These are phyloP conservation scores for Cladosporium velox DNA, from an alignment of 2,329 filamentous ascomycete species.

Conservation along the genomic window DNA sequence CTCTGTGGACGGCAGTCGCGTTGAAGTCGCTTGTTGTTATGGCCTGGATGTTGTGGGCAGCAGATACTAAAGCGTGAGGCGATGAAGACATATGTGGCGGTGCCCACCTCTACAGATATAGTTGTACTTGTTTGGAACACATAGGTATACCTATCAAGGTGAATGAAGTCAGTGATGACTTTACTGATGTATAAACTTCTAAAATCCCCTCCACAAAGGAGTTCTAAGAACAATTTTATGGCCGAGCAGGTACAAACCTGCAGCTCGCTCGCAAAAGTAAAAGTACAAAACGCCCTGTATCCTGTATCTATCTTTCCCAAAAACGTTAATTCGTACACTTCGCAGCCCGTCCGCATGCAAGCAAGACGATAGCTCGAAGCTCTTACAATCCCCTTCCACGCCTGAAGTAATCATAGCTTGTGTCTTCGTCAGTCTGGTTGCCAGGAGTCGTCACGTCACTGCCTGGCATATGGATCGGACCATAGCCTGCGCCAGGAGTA, in stretches of 20 bases:
- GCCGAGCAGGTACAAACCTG: background rate
- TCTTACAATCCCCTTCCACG: conserved; percentile 29
- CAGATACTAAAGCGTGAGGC: conserved; percentile 30
- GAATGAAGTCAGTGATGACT: background rate
- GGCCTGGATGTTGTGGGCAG: conserved; percentile 47
- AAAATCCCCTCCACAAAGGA: background rate
- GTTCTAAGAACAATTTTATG: background rate
- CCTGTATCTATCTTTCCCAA: conserved; percentile 7
- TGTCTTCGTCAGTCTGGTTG: conserved; percentile 34
- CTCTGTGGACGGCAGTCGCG: conserved; percentile 51
- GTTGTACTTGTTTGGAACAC: background rate
- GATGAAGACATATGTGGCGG: background rate
- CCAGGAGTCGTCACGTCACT: conserved; percentile 33
- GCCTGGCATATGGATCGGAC: conserved; percentile 26
- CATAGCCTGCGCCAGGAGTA: conserved; percentile 32
- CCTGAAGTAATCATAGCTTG: conserved; percentile 45
- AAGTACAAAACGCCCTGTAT: conserved; percentile 12
- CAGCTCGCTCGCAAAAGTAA: background rate
- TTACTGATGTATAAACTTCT: background rate
- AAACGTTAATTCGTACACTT: conserved; percentile 11
- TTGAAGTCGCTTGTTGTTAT: conserved; percentile 44
- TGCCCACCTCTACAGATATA: background rate
- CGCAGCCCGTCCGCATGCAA: background rate
- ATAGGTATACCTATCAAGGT: background rate
- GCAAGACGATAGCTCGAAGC: background rate